These are phyloP conservation scores for Exophiala lecanii-corni DNA, from an alignment of 2,329 filamentous ascomycete species.

Conservation along the genomic window DNA sequence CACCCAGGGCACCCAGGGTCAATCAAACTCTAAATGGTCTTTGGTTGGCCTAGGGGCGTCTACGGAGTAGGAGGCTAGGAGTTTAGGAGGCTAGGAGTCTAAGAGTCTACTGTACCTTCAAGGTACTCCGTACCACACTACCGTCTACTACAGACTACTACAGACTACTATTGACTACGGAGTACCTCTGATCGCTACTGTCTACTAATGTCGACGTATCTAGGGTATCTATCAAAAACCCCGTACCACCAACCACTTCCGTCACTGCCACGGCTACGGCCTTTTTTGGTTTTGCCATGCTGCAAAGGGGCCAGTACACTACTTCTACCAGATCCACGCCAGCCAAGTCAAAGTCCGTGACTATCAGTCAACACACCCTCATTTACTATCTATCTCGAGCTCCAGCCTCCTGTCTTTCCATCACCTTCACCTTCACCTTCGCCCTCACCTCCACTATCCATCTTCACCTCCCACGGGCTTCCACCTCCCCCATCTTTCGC, in stretches of 20 bases:
- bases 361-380: no score
- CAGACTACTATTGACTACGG: background rate
- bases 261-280: background rate
- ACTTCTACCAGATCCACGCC: no score
- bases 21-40: conserved; percentile 2
- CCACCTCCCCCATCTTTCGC: no score
- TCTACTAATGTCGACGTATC: background rate
- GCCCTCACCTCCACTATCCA: background rate
- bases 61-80: no score
- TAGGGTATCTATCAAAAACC: background rate
- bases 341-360: no score
- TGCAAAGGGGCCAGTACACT: no score
- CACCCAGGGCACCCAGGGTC: background rate
- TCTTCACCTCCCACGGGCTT: background rate
- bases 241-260: conserved; percentile 1
- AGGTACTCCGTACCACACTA: no score
- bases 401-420: conserved; percentile 2
- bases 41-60: background rate
- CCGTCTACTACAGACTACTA: background rate
- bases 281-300: background rate
- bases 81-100: no score
- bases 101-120: no score
- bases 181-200: background rate
- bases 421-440: background rate
- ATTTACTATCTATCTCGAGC: conserved; percentile 3